Evolutionary conservation across 108 stramenopile species (phyloP).

Genomic region (Cyclotella choctawhatcheeana): DNA sequence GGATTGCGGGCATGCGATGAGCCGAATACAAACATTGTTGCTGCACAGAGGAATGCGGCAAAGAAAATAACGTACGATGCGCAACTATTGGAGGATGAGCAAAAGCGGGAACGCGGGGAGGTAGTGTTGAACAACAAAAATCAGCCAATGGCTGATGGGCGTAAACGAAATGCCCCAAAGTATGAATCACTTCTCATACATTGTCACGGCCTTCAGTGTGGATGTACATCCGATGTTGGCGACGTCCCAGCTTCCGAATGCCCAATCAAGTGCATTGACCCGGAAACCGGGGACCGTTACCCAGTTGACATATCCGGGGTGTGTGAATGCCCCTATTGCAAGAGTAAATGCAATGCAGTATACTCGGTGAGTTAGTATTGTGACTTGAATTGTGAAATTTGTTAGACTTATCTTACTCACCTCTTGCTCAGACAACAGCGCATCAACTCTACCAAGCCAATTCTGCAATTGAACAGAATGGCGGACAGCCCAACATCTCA

Average conservation of each 20-base stretch:
- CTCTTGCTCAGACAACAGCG: not conserved
- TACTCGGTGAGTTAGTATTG: too few species aligned
- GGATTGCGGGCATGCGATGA: not conserved
- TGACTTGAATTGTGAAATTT: too few species aligned
- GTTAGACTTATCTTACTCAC: too few species aligned
- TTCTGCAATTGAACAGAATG: not conserved
- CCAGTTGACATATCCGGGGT: too few species aligned
- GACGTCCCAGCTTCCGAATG: not conserved
- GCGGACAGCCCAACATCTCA: not conserved
- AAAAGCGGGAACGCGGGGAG: not conserved
- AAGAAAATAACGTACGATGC: too few species aligned
- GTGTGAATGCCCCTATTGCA: too few species aligned
- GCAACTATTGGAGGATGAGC: not conserved
- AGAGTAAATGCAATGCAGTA: too few species aligned
- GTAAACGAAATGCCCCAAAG: not conserved
- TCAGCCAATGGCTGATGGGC: not conserved
- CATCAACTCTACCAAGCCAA: not conserved
- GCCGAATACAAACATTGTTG: not conserved
- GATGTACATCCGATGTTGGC: not conserved
- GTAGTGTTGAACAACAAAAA: not conserved
- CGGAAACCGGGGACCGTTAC: not conserved
- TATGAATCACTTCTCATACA: not conserved
- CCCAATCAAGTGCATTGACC: constrained; percentile 5
- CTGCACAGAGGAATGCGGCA: too few species aligned
- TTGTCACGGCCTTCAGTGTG: not conserved